A percentile compares a stretch with the other conserved stretches of the same genome.
phyloP scores from a whole-genome alignment of 148 eudicot species.

The Vaccinium myrtillus region DNA sequence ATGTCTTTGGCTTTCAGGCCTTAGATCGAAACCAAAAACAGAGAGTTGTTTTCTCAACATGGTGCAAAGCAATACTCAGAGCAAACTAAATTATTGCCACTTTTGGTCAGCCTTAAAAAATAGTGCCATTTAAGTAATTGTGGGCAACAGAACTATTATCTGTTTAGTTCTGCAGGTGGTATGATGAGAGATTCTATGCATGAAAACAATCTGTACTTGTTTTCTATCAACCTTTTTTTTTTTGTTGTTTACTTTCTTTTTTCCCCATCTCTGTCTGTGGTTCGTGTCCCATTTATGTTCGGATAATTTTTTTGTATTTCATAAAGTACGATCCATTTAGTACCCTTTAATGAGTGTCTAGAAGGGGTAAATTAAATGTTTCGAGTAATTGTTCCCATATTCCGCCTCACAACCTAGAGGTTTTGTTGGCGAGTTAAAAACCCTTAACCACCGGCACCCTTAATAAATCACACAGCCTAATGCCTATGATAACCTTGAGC shows the following conservation, averaged over 20 bases:
- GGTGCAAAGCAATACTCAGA: not conserved
- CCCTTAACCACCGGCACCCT: not conserved
- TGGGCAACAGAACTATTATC: not conserved
- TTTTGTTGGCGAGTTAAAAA: not conserved
- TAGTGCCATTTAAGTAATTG: not conserved
- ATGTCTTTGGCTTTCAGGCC: slow-evolving; percentile 16
- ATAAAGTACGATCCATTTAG: not conserved
- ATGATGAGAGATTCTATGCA: not conserved
- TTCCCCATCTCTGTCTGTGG: not conserved
- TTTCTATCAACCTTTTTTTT: too few relatives aligned
- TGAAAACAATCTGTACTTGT: not conserved
- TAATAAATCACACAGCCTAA: not conserved
- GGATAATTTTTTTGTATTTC: not conserved
- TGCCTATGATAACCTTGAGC: not conserved
- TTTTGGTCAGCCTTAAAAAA: slow-evolving; percentile 1
- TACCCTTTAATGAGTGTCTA: not conserved
- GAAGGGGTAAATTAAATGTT: not conserved
- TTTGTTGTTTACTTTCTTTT: not conserved
- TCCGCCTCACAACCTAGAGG: not conserved
- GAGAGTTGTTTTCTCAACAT: not conserved
- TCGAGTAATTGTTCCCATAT: not conserved
- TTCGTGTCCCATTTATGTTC: not conserved
- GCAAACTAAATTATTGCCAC: not conserved
- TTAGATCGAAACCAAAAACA: not conserved
- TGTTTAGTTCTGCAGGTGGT: not conserved